A percentile compares a stretch with the other conserved stretches of the same genome.
These are phyloP conservation scores for Aspergillus viridinutans DNA, from an alignment of 2,329 filamentous ascomycete species.

Conservation along the genomic window DNA sequence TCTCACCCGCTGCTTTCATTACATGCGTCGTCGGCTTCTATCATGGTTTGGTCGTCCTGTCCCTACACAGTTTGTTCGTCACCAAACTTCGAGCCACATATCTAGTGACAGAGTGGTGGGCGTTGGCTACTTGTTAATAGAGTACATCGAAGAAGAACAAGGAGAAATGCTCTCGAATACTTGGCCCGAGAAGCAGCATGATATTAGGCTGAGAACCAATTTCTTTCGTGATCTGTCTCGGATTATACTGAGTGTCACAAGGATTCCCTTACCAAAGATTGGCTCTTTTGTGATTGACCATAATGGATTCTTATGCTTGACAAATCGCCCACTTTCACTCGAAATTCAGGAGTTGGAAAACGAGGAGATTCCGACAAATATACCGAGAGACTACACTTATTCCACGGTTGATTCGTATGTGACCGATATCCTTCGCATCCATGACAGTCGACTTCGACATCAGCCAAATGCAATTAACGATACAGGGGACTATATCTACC, in stretches of 20 bases:
- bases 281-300: conserved; percentile 30
- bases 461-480: conserved; percentile 22
- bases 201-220: conserved; percentile 13
- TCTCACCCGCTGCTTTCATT: conserved; percentile 1
- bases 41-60: conserved; percentile 1
- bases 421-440: conserved; percentile 5
- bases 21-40: conserved; percentile 3
- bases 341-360: conserved; percentile 10
- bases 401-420: conserved; percentile 7
- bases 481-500: conserved; percentile 12
- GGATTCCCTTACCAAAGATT: conserved; percentile 29
- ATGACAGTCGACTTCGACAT: conserved; percentile 9
- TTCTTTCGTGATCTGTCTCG: conserved; percentile 15
- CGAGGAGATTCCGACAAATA: conserved; percentile 4
- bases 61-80: conserved; percentile 2
- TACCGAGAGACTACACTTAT: conserved; percentile 5
- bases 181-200: conserved; percentile 13
- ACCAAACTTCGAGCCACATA: conserved; percentile 8
- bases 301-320: conserved; percentile 18
- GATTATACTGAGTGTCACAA: conserved; percentile 15
- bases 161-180: conserved; percentile 21
- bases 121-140: too few relatives aligned
- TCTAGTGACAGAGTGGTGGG: conserved; percentile 2
- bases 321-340: conserved; percentile 12
- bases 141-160: too few relatives aligned